Evolutionary conservation across 768 basidiomycete species (phyloP).

Genomic region (Auricularia heimuer): DNA sequence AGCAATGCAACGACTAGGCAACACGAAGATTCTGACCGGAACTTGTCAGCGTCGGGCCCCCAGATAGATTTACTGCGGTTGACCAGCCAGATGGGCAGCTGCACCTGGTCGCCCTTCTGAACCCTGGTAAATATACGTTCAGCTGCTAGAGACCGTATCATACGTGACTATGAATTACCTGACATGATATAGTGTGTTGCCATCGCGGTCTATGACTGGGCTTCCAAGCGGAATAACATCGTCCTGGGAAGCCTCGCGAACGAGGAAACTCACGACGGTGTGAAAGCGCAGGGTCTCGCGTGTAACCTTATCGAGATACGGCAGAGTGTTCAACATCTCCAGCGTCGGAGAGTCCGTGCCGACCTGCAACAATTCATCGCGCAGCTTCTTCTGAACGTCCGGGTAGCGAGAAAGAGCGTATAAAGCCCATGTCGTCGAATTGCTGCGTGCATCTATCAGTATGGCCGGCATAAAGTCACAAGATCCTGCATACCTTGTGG

Average conservation of each 20-base stretch:
- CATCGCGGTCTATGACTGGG: slow-evolving; percentile 37
- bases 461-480: too few relatives aligned
- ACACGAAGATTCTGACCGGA: slow-evolving; percentile 10
- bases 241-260: slow-evolving; percentile 39
- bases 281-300: background rate
- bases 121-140: background rate
- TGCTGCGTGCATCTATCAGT: slow-evolving; percentile 51
- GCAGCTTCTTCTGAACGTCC: slow-evolving; percentile 48
- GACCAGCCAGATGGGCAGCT: slow-evolving; percentile 18
- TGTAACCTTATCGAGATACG: background rate
- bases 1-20: background rate
- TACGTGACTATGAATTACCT: slow-evolving; percentile 15
- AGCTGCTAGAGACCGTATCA: background rate
- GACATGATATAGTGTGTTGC: slow-evolving; percentile 31
- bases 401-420: slow-evolving; percentile 52
- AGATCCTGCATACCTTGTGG: slow-evolving; percentile 9
- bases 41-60: slow-evolving; percentile 26
- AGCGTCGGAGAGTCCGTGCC: background rate
- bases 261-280: slow-evolving; percentile 34
- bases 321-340: background rate
- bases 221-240: slow-evolving; percentile 41
- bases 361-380: slow-evolving; percentile 38
- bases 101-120: slow-evolving; percentile 13
- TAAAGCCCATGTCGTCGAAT: slow-evolving; percentile 49
- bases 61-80: slow-evolving; percentile 21